Conservation (phyloP, 2,329 filamentous ascomycete species). For the Grosmannia serpens region DNA sequence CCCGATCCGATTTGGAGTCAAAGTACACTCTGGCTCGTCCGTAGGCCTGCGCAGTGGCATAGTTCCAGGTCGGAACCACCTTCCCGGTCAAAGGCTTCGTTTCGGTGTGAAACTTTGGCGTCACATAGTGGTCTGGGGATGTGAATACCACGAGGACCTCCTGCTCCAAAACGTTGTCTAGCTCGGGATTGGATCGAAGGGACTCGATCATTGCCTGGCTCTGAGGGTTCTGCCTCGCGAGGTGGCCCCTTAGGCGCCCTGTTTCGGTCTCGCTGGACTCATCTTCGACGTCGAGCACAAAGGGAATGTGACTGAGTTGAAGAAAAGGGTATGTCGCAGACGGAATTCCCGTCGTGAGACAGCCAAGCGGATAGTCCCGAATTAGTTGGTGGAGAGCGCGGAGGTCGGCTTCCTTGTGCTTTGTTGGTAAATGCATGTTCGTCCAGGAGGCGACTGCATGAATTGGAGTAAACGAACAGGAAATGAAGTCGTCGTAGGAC, state of each 20-base stretch:
- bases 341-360: conserved; percentile 49
- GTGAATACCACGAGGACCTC: conserved; percentile 56
- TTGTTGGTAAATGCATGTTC: conserved; percentile 45
- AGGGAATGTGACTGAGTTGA: conserved; percentile 51
- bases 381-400: conserved; percentile 43
- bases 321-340: conserved; percentile 37
- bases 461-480: too few relatives aligned
- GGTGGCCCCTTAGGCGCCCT: conserved; percentile 44
- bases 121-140: conserved; percentile 50
- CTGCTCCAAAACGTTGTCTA: conserved; percentile 21
- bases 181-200: conserved; percentile 8
- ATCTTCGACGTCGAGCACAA: conserved; percentile 39
- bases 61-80: conserved; percentile 63
- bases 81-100: conserved; percentile 55
- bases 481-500: too few relatives aligned
- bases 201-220: conserved; percentile 37
- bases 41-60: conserved; percentile 52
- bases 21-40: conserved; percentile 42
- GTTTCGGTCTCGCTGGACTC: conserved; percentile 27
- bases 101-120: conserved; percentile 55
- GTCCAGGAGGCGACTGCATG: too few relatives aligned
- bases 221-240: conserved; percentile 53
- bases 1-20: conserved; percentile 31
- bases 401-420: conserved; percentile 39
- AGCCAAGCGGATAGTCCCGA: conserved; percentile 46